Evolutionary conservation across 495 filamentous ascomycete species (phyloP).

Genomic region (Rusavskia elegans): DNA sequence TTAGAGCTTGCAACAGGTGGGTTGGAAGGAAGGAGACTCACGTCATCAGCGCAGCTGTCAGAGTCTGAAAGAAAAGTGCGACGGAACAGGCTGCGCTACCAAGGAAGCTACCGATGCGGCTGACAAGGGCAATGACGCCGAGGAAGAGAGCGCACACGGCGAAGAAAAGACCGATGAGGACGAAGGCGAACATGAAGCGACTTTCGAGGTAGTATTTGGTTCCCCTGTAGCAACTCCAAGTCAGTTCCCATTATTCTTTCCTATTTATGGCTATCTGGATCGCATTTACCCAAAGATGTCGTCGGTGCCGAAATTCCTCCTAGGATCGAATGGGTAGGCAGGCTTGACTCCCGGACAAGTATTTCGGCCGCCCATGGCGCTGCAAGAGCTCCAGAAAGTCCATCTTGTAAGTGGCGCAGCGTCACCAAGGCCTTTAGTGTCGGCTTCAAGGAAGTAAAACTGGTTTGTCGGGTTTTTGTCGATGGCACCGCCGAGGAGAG

Average conservation of each 20-base stretch:
- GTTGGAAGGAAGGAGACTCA: conserved; percentile 24
- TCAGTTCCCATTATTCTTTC: background rate
- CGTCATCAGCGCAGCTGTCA: conserved; percentile 55
- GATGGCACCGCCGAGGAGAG: conserved; percentile 54
- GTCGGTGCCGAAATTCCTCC: conserved; percentile 44
- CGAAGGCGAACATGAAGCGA: conserved; percentile 59
- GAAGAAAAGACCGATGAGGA: conserved; percentile 54
- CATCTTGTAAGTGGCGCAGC: conserved; percentile 55
- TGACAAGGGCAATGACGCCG: conserved; percentile 45
- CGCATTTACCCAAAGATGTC: conserved; percentile 33
- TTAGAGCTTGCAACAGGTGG: background rate
- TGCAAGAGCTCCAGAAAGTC: conserved; percentile 75
- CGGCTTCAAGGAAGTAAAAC: conserved; percentile 70
- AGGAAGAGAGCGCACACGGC: conserved; percentile 40
- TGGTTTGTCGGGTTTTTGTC: conserved; percentile 45
- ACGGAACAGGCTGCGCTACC: conserved; percentile 38
- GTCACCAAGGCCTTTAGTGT: conserved; percentile 51
- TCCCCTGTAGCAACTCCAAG: conserved; percentile 19
- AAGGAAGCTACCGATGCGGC: conserved; percentile 41
- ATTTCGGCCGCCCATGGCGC: conserved; percentile 36
- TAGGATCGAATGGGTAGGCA: conserved; percentile 50
- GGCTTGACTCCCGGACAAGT: conserved; percentile 37
- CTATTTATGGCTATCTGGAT: background rate
- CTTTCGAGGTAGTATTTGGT: conserved; percentile 46
- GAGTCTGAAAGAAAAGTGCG: conserved; percentile 44